Percentiles rank a stretch among this genome's conserved stretches.
Conservation (phyloP, 768 basidiomycete genomes). For the Termitomyces sp. region DNA sequence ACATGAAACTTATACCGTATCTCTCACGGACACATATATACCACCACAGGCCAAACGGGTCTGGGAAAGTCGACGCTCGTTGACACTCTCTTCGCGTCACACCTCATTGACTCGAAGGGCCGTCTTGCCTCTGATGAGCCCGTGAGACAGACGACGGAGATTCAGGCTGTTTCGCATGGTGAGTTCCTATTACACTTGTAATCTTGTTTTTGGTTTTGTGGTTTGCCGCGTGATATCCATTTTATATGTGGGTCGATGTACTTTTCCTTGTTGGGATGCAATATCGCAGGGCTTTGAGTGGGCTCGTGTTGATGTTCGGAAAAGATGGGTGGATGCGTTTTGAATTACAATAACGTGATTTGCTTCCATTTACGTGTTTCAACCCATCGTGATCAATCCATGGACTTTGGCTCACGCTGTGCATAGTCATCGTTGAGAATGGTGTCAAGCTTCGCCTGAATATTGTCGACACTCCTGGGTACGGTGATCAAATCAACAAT, state of each 20-base stretch:
- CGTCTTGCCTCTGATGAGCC: conserved; percentile 83
- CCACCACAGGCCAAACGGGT: conserved; percentile 81
- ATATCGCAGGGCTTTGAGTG: background rate
- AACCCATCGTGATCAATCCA: background rate
- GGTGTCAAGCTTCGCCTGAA: conserved; percentile 92
- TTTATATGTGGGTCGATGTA: background rate
- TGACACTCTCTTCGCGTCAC: conserved; percentile 98
- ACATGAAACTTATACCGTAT: background rate
- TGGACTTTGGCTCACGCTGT: background rate
- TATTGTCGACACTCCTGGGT: conserved; percentile 98
- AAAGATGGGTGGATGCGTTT: background rate
- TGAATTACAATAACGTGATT: background rate
- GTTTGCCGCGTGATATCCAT: background rate
- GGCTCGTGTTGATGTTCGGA: background rate
- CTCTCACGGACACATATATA: background rate
- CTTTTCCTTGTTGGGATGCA: background rate
- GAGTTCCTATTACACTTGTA: conserved; percentile 20
- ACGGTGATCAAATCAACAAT: conserved; percentile 98
- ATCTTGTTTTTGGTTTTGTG: background rate
- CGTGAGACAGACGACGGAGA: conserved; percentile 94
- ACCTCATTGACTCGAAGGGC: conserved; percentile 97
- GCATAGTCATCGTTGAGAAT: conserved; percentile 88
- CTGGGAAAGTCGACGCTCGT: conserved; percentile 98
- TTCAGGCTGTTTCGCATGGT: conserved; percentile 94
- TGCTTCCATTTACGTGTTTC: conserved; percentile 6